Evolutionary conservation across 345 rosid genomes (phyloP).

Genomic region (Citrus inodora): DNA sequence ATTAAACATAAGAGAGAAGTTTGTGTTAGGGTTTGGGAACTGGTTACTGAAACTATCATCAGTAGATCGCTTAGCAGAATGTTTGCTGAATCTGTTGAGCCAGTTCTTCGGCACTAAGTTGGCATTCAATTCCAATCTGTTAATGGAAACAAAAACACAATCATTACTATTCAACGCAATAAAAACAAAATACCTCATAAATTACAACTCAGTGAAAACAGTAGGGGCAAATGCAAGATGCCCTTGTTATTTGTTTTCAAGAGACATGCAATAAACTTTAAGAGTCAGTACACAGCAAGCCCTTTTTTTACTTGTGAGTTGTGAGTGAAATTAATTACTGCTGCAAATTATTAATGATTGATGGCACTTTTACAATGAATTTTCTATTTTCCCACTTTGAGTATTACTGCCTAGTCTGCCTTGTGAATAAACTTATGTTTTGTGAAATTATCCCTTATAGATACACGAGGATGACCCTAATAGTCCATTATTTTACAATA

Average conservation of each 20-base stretch:
- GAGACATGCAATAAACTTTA: constrained; percentile 9
- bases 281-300: not conserved
- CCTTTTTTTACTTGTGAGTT: not conserved
- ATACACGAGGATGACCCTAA: not conserved
- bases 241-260: constrained; percentile 23
- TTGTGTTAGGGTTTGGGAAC: constrained; percentile 5
- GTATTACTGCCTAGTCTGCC: not conserved
- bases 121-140: constrained; percentile 97
- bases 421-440: not conserved
- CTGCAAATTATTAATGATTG: constrained; percentile 4
- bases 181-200: not conserved
- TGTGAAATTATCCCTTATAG: not conserved
- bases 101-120: constrained; percentile 89
- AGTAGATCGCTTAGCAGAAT: constrained; percentile 40
- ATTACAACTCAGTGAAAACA: not conserved
- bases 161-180: not conserved
- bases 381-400: not conserved
- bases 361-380: not conserved
- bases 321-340: constrained; percentile 8
- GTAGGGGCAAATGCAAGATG: not conserved
- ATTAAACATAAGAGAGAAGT: not conserved
- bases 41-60: not conserved
- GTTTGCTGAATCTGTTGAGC: constrained; percentile 88
- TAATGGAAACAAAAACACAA: not conserved
- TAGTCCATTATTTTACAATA: not conserved